A percentile compares a stretch with the other conserved stretches of the same genome.
Evolutionary conservation across 768 basidiomycete species (phyloP).

Genomic region (Auriscalpium microsporum): DNA sequence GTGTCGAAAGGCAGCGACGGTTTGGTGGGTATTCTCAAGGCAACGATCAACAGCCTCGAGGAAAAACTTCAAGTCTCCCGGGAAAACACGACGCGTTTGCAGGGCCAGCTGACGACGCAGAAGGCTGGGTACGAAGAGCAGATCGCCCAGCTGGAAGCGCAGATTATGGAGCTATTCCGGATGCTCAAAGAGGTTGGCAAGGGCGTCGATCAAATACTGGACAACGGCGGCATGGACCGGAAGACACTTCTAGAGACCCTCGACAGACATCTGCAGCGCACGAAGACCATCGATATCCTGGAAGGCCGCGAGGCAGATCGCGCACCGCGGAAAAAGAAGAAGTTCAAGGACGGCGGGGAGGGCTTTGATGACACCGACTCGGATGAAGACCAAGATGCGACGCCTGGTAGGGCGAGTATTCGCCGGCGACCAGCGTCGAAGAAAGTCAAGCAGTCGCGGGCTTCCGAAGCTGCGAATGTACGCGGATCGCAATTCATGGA

Average conservation of each 20-base stretch:
- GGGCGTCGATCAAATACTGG: constrained; percentile 68
- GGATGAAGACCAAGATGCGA: constrained; percentile 45
- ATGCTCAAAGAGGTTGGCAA: constrained; percentile 85
- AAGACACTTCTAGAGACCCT: constrained; percentile 72
- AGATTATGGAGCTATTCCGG: constrained; percentile 89
- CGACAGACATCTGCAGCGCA: constrained; percentile 75
- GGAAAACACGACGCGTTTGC: constrained; percentile 66
- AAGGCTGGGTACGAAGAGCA: constrained; percentile 76
- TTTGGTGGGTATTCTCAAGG: constrained; percentile 74
- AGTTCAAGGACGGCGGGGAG: constrained; percentile 27
- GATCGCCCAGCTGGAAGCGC: constrained; percentile 81
- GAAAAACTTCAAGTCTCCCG: constrained; percentile 73
- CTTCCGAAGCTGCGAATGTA: constrained; percentile 37
- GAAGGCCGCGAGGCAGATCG: constrained; percentile 53
- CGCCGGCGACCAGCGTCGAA: constrained; percentile 27
- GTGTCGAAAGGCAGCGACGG: constrained; percentile 76
- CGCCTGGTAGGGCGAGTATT: constrained; percentile 46
- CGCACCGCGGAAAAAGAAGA: constrained; percentile 19
- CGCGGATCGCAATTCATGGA: constrained; percentile 83
- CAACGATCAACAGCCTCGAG: constrained; percentile 57
- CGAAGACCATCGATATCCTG: constrained; percentile 76
- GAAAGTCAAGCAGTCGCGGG: constrained; percentile 31
- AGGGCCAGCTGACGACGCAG: constrained; percentile 70
- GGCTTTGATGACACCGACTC: constrained; percentile 35
- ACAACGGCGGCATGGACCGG: constrained; percentile 60